A percentile compares a stretch with the other conserved stretches of the same genome.
These are phyloP conservation scores for Hanseniaspora vineae DNA, from an alignment of 805 yeast genomes.

Conservation along the genomic window DNA sequence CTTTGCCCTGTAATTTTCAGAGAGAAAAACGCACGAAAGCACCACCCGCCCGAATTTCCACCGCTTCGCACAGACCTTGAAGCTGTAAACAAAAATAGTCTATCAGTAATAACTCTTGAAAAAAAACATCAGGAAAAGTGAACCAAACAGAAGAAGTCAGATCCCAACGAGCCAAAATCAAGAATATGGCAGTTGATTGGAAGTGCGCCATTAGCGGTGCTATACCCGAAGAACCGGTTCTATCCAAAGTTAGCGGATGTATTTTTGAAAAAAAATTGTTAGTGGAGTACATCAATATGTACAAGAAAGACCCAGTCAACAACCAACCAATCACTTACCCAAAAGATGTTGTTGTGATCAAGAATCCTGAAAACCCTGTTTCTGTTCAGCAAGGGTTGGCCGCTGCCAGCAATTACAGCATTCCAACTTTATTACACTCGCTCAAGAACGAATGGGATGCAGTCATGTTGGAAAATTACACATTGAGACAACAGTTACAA, in stretches of 20 bases:
- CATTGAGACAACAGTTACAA: slow-evolving; percentile 57
- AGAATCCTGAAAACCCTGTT: slow-evolving; percentile 17
- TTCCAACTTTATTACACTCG: slow-evolving; percentile 62
- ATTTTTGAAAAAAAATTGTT: slow-evolving; percentile 57
- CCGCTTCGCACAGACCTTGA: too few relatives aligned
- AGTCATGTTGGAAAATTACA: slow-evolving; percentile 64
- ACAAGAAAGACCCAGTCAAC: slow-evolving; percentile 65
- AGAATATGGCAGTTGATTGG: neutral
- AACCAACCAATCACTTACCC: slow-evolving; percentile 39
- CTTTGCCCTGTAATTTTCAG: too few relatives aligned
- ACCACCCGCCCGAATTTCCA: too few relatives aligned
- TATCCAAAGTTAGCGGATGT: slow-evolving; percentile 58
- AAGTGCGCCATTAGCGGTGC: slow-evolving; percentile 45
- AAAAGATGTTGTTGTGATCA: neutral
- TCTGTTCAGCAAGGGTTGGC: slow-evolving; percentile 25
- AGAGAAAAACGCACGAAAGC: too few relatives aligned
- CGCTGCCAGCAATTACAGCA: slow-evolving; percentile 23
- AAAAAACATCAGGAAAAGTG: too few relatives aligned
- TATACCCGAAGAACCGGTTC: slow-evolving; percentile 55
- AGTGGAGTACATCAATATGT: slow-evolving; percentile 46
- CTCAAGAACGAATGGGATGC: slow-evolving; percentile 90
- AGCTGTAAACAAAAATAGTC: too few relatives aligned
- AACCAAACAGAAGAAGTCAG: neutral
- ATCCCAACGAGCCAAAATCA: neutral
- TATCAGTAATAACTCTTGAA: too few relatives aligned